Evolutionary conservation across 2,329 filamentous ascomycete species (phyloP), one percentile per base, ranked within the genome.

Genomic region (Hymenoscyphus linearis): DNA sequence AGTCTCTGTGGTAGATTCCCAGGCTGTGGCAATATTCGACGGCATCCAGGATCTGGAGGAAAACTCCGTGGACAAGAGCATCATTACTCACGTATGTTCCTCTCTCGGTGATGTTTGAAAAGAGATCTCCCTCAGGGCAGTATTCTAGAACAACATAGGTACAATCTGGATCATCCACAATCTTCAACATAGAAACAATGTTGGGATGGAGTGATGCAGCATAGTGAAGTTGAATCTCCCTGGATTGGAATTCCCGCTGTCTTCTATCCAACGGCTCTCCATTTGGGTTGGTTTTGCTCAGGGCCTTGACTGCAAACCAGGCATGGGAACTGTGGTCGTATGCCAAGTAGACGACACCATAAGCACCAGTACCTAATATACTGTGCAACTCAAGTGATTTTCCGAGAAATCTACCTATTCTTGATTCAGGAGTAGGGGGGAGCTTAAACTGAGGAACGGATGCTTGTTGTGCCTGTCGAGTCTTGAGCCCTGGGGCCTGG

Each of bases 61-160:
- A 98, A 61, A 92, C 88, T 68, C 85, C 85, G 79, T 88, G 91
- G 81, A 89, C 90, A 74, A 96, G 83, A 71, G 85, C 83, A 79
- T 98, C 93, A 79, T 96, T 93, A 77, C 91, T 90, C 70, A 96
- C 87, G 75, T 96, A 99, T 75, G 91, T 90, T 74, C 92, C 90
- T 72, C 90, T 86, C 77, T 98, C 93, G 64, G 95, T 98, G 77
- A 99, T 99, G 79, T 96, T 97, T 75, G 90, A 89, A 78, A 99
- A 99, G 66, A 99, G 79, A 75, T 99, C 95, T 72, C 95, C 95
- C 76, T 98, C 95, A 6, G 92, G 91, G 79, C 93, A 98, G 76
- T 93, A 98, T 76, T 99, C 95, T 74, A 99, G 84, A 67, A 99
- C 89, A 70, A 98, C 93, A 77, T 91, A 98, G 66, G 93, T 96